Base-by-base conservation (phyloP, 805 yeast species). In the Wickerhamiella vanderwaltii region DNA sequence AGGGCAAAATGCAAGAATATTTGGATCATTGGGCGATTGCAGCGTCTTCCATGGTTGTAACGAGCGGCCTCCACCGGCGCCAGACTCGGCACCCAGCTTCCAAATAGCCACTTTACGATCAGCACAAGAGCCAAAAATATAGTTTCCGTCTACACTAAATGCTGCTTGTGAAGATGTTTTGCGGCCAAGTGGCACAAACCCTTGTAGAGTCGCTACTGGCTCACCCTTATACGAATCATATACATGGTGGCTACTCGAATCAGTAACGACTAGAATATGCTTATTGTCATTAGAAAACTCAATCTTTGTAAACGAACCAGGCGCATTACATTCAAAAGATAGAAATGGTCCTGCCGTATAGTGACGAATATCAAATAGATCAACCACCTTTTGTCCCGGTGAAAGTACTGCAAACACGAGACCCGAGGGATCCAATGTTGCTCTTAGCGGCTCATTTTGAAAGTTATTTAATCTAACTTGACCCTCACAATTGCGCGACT, bases 341-440 rank as follows among this genome's bases (percentile, higher is more conserved):
- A 64, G 49, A 53, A 73, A 84, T 44, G 71, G 87, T 50, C 59
- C 74, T 26, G 69, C 68, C 25, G 75, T 78, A 52, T 72, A 72
- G 37, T 66, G 67, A 41, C 73, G 68, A 24, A 72, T 50, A 49
- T 79, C 84, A 53, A 82, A 83, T 24, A 87, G 59, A 2, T 73
- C 68, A 5, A 77, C 64, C 29, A 64, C 65, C 20, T 64, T 58
- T 9, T 64, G 53, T n/a, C 56, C 60, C 19, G 66, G 64, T 19
- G 68, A 64, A 3, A 70, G 86, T 11, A 80, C 68, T 0, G 83
- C 94, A 60, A 84, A 76, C 0, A 87, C 80, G 7, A 77, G 62
- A 1, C 95, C 95, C 30, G 80, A 72, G 1, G 95, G 88, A 60
- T 88, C 97, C 50, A 75, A 73, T 1, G 91, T 81, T 11, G 79